Evolutionary conservation across 208 protist species (phyloP), one percentile per base, ranked within the genome.

Genomic region (Trypanosomatidae sp.): DNA sequence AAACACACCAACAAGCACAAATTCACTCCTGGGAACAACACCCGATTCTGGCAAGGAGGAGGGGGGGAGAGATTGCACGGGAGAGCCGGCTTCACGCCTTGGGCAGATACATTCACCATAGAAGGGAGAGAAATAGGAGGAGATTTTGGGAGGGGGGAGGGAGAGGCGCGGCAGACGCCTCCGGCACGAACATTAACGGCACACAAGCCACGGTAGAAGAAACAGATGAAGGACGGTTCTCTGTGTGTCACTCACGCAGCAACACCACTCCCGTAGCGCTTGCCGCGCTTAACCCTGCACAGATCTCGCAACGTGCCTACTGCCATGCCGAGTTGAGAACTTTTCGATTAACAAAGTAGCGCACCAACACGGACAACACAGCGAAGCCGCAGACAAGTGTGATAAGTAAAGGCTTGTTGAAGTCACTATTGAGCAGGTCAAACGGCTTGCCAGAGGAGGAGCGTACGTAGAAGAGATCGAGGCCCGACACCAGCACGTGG

Each of bases 401-500:
- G 41, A 98, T 80, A 15, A 98, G 84, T 22, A 94, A 79, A 4
- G 77, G 84, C 73, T 97, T 94, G 81, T 94, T 95, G 80, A 97
- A 98, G 71, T 97, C 95, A 64, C 86, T 94, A 77, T 97, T 96
- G 12, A 98, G 85, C 28, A 97, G 68, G 66, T 98, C 95, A 74
- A 97, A 98, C 47, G 91, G 85, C 76, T 98, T 98, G 28, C 92
- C 92, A 0, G 92, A 92, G 19, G 86, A 85, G 25, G 86, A 80
- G 46, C 95, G 91, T 46, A 94, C 91, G 82, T 96, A 98, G 80
- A 97, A 98, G 17, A 97, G 55, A 68, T 98, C 95, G 5, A 95
- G 74, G 17, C 95, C 95, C 0, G 85, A 79, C 1, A 95, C 91
- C 13, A 96, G 39, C 3, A 98, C 85, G 71, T 96, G 90, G 66